phyloP scores from a whole-genome alignment of 257 asterid species.

The Penstemon eatonii region DNA sequence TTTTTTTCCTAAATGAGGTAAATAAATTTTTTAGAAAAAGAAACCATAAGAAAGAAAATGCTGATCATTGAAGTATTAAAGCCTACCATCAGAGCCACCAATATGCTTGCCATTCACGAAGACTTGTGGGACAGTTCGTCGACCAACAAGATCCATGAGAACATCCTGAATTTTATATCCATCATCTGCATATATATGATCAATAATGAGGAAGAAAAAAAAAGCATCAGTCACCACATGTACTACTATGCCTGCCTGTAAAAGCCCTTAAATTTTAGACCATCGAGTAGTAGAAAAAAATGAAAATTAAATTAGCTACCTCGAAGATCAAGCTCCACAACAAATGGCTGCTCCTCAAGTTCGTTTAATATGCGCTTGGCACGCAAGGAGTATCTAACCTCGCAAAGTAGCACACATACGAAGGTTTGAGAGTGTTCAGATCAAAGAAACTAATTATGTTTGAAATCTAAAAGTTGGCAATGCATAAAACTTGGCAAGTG shows the following conservation, averaged over 20 bases:
- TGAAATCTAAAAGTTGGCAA: conserved; percentile 1
- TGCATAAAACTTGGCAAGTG: not conserved
- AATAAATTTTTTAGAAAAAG: not conserved
- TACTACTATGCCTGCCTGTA: no score
- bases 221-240: conserved; percentile 13
- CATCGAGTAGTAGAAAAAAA: not conserved
- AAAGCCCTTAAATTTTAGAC: not conserved
- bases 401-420: conserved; percentile 23
- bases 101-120: conserved; percentile 94
- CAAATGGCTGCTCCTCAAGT: conserved; percentile 77
- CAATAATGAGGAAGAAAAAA: not conserved
- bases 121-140: conserved; percentile 90
- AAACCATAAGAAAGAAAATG: not conserved
- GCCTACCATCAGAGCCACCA: conserved; percentile 90
- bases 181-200: conserved; percentile 56
- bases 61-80: conserved; percentile 9
- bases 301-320: conserved; percentile 37
- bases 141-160: conserved; percentile 77
- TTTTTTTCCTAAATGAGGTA: not conserved
- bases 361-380: conserved; percentile 70
- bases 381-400: conserved; percentile 61
- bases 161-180: conserved; percentile 77
- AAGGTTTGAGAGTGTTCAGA: conserved; percentile 18
- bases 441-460: not conserved
- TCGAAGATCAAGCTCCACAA: conserved; percentile 97